These are phyloP conservation scores for Claviceps cyperi DNA, from an alignment of 2,329 filamentous ascomycete genomes.

Conservation along the genomic window DNA sequence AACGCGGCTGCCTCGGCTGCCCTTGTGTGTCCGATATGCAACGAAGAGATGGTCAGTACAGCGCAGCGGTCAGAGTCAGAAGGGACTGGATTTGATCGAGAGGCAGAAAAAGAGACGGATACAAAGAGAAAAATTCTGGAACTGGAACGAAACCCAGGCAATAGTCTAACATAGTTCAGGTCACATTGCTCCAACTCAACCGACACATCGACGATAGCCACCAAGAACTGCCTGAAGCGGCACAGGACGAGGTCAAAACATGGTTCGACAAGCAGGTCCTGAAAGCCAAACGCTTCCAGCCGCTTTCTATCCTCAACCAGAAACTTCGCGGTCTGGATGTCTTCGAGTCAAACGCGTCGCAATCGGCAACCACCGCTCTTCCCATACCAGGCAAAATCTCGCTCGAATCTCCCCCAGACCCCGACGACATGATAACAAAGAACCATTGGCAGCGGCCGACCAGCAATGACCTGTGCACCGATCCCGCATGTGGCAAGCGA, in stretches of 20 bases:
- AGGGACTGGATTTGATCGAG: not conserved
- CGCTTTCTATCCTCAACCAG: slow-evolving; percentile 80
- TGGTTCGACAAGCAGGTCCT: slow-evolving; percentile 94
- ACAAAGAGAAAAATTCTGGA: not conserved
- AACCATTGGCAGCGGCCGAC: slow-evolving; percentile 77
- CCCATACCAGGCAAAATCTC: slow-evolving; percentile 21
- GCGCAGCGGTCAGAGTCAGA: not conserved
- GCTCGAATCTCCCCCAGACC: slow-evolving; percentile 43
- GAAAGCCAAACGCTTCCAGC: slow-evolving; percentile 87
- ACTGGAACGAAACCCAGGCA: not conserved
- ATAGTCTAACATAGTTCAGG: slow-evolving; percentile 28
- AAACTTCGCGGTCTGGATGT: slow-evolving; percentile 86
- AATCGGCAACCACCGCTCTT: slow-evolving; percentile 17
- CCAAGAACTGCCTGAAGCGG: slow-evolving; percentile 73
- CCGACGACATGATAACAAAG: slow-evolving; percentile 78
- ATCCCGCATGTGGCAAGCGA: slow-evolving; percentile 70
- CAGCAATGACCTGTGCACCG: slow-evolving; percentile 66
- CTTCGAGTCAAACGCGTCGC: slow-evolving; percentile 78
- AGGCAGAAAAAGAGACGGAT: not conserved
- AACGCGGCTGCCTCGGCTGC: slow-evolving; percentile 35
- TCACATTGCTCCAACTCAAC: slow-evolving; percentile 87
- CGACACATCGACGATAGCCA: slow-evolving; percentile 74
- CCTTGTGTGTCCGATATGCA: slow-evolving; percentile 93
- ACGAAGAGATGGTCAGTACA: slow-evolving; percentile 76
- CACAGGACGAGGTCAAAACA: slow-evolving; percentile 89